A percentile compares a stretch with the other conserved stretches of the same genome.
phyloP scores from a whole-genome alignment of 495 filamentous ascomycete genomes.

The Xylaria acuta region DNA sequence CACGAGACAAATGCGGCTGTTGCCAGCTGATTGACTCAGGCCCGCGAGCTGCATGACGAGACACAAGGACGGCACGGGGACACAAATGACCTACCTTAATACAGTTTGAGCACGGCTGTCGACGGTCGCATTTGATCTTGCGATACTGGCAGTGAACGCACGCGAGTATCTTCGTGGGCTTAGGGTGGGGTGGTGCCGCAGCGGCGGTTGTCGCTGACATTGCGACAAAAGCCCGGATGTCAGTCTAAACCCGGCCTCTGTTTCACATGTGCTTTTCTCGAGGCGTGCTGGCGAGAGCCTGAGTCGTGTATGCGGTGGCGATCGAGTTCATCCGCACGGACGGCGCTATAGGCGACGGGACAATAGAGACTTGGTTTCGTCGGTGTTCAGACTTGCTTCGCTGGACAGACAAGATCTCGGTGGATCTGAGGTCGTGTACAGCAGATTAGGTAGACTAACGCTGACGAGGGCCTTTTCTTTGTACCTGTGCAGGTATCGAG shows the following conservation, averaged over 20 bases:
- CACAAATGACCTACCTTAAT: constrained; percentile 44
- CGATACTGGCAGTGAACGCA: constrained; percentile 62
- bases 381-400: neutral
- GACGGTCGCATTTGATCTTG: constrained; percentile 70
- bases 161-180: constrained; percentile 40
- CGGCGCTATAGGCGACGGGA: neutral
- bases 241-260: neutral
- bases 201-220: constrained; percentile 14
- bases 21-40: constrained; percentile 11
- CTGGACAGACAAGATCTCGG: neutral
- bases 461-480: constrained; percentile 9
- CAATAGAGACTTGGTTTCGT: neutral
- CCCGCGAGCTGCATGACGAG: neutral
- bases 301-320: neutral
- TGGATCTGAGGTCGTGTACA: neutral
- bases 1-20: neutral
- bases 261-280: constrained; percentile 4
- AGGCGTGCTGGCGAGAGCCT: neutral
- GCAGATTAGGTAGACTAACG: neutral
- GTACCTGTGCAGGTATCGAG: constrained; percentile 7
- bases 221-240: neutral
- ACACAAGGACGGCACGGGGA: neutral
- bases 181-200: constrained; percentile 16
- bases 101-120: constrained; percentile 69
- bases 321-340: neutral